These are phyloP conservation scores for Epichloe elymi DNA, from an alignment of 2,329 filamentous ascomycete genomes.

Conservation along the genomic window DNA sequence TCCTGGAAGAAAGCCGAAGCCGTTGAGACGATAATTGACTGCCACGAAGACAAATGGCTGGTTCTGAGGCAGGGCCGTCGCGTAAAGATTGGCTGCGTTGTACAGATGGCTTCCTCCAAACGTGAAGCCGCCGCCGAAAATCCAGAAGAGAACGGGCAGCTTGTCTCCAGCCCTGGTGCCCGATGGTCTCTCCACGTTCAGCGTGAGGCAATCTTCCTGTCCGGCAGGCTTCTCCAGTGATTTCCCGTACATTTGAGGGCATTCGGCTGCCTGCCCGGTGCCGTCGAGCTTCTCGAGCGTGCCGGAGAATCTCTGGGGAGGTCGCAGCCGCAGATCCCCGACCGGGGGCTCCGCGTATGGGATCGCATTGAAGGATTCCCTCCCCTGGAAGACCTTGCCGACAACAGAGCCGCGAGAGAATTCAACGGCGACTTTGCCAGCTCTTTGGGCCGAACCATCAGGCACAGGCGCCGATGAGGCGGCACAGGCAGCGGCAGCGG, in stretches of 20 bases:
- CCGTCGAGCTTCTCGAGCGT: neutral
- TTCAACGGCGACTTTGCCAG: no score
- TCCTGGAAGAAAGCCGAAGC: conserved; percentile 2
- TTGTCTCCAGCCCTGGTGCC: conserved; percentile 41
- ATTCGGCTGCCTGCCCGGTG: neutral
- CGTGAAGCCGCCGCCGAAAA: conserved; percentile 2
- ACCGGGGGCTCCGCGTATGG: neutral
- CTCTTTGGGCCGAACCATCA: no score
- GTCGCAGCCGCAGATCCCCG: neutral
- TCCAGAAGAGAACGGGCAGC: conserved; percentile 41
- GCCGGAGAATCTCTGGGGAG: neutral
- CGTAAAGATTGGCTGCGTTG: conserved; percentile 14
- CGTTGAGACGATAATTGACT: conserved; percentile 1
- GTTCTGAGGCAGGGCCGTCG: conserved; percentile 23
- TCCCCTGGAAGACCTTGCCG: no score
- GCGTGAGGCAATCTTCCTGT: conserved; percentile 51
- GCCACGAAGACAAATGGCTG: conserved; percentile 3
- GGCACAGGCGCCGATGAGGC: no score
- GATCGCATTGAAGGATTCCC: neutral
- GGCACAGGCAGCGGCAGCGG: no score
- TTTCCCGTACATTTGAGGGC: neutral
- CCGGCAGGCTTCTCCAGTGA: conserved; percentile 13
- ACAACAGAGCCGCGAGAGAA: no score
- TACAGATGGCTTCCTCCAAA: neutral
- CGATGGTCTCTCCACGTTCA: conserved; percentile 45